phyloP scores from a whole-genome alignment of 73 alveolate species.

The Paramecium octaurelia region DNA sequence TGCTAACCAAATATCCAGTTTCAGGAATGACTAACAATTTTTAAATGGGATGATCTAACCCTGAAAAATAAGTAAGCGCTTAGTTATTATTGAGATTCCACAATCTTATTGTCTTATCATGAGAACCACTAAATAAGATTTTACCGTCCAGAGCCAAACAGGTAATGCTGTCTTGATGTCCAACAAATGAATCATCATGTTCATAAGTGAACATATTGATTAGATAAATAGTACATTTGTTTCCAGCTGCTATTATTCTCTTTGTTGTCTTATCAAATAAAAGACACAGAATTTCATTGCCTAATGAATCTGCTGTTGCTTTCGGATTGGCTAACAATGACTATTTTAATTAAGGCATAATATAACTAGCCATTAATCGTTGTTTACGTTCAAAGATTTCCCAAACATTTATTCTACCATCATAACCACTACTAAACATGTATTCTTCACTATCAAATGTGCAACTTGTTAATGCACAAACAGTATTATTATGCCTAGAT shows the following conservation, averaged over 20 bases:
- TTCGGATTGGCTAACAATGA: constrained; percentile 45
- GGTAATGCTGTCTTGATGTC: constrained; percentile 82
- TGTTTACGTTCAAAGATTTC: constrained; percentile 85
- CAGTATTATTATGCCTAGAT: constrained; percentile 71
- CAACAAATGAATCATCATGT: constrained; percentile 42
- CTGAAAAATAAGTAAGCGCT: constrained; percentile 67
- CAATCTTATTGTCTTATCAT: constrained; percentile 81
- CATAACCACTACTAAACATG: constrained; percentile 82
- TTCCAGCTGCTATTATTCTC: constrained; percentile 81
- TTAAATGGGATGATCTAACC: constrained; percentile 68
- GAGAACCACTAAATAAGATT: constrained; percentile 84
- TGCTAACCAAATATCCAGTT: constrained; percentile 76
- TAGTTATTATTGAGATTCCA: constrained; percentile 74
- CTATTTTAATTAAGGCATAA: constrained; percentile 73
- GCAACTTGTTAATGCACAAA: constrained; percentile 76
- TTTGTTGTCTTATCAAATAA: constrained; percentile 72
- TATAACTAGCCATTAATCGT: constrained; percentile 63
- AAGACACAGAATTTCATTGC: constrained; percentile 79
- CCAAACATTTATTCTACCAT: constrained; percentile 86
- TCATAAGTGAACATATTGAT: constrained; percentile 75
- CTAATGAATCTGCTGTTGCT: constrained; percentile 3
- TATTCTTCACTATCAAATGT: constrained; percentile 66
- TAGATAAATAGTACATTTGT: constrained; percentile 66
- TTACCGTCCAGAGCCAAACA: constrained; percentile 81
- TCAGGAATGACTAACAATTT: constrained; percentile 72